These are phyloP conservation scores for Penicillium canescens DNA, from an alignment of 495 filamentous ascomycete species.

Conservation along the genomic window DNA sequence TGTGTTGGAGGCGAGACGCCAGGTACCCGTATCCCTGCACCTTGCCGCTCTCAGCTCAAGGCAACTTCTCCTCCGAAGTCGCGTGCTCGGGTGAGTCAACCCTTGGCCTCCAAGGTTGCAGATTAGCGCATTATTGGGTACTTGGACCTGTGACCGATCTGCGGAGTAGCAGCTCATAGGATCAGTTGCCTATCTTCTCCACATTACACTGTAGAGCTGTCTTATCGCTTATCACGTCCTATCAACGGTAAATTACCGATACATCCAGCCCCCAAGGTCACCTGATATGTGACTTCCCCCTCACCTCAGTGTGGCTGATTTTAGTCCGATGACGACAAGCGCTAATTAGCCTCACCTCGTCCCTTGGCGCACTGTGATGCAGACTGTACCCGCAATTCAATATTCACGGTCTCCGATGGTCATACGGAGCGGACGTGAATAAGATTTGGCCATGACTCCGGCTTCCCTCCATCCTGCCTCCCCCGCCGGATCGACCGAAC, in stretches of 20 bases:
- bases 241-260: constrained; percentile 3
- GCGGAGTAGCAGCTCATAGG: constrained; percentile 10
- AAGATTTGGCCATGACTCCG: constrained; percentile 41
- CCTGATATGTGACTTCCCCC: constrained; percentile 23
- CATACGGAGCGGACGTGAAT: constrained; percentile 37
- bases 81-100: constrained; percentile 29
- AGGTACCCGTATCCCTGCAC: constrained; percentile 25
- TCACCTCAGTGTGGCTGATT: constrained; percentile 14
- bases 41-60: constrained; percentile 20
- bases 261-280: constrained; percentile 17
- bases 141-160: neutral
- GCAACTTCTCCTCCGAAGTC: constrained; percentile 30
- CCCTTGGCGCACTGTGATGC: constrained; percentile 31
- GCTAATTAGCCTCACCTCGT: constrained; percentile 4
- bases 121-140: constrained; percentile 7
- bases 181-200: constrained; percentile 5
- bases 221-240: constrained; percentile 17
- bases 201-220: constrained; percentile 1
- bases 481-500: constrained; percentile 58
- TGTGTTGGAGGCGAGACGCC: neutral
- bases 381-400: constrained; percentile 38
- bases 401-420: constrained; percentile 45
- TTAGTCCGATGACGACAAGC: constrained; percentile 7
- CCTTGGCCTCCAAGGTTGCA: neutral
- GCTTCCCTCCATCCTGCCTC: constrained; percentile 58